Base-by-base conservation (phyloP, 2,329 filamentous ascomycete species). In the Phialophora expanda region DNA sequence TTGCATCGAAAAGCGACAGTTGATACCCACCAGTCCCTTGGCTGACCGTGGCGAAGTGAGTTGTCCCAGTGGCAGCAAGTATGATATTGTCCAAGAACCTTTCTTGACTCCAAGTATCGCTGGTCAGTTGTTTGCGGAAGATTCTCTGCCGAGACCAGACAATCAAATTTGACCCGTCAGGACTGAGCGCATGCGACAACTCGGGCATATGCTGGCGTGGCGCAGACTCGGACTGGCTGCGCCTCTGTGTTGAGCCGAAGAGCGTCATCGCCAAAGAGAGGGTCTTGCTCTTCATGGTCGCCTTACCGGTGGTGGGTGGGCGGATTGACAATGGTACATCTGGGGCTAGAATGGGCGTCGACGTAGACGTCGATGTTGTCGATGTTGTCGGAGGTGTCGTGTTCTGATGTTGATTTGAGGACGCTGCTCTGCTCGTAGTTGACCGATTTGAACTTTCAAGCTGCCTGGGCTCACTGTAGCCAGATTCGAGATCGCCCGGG, bases 71-170 rank as follows among this genome's bases (percentile, higher is more conserved):
- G 26, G 56, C 56, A n/a, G 56, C 56, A 11, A 59, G 24, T 12
- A 50, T 20, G 28, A 59, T 59, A 44, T 59, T 22, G 12, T 59
- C 34, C 24, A 59, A 20, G 41, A 59, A 48, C 20, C 32, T 22
- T n/a, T 26, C 41, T 34, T 59, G 41, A 28, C 41, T 14, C 12
- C 26, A 44, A 14, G 22, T 50, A n/a, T 20, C 56, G 28, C 38
- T 22, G 20, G 26, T 30, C 38, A 59, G 44, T 1, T 26, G 3
- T 26, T n/a, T 30, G 41, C 56, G 41, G 12, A 26, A n/a, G 24
- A 59, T 59, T 22, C 56, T 50, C 14, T 59, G 26, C 14, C 24
- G 24, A 59, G 56, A 48, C 56, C 56, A 59, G 26, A 59, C 56
- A 12, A 59, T 59, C 41, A 59, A 50, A 28, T 59, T 50, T 12